These are phyloP conservation scores for Arthrobotrys conoides DNA, from an alignment of 2,329 filamentous ascomycete genomes.

Conservation along the genomic window DNA sequence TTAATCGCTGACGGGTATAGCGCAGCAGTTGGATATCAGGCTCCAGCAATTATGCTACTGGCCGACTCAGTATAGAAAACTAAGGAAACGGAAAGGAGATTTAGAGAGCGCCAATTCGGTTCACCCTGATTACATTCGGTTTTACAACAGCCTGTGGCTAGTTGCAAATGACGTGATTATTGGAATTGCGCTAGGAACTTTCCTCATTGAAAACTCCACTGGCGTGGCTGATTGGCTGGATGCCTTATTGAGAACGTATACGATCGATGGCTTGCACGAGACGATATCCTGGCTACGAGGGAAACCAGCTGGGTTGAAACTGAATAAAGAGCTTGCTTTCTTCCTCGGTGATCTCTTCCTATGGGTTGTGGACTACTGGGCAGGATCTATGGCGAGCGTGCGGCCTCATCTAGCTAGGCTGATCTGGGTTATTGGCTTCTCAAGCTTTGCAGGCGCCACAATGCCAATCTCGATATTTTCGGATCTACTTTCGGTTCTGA, in stretches of 20 bases:
- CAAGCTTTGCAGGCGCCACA: constrained; percentile 93
- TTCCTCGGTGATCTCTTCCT: constrained; percentile 96
- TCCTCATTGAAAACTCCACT: constrained; percentile 93
- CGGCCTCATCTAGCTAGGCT: constrained; percentile 85
- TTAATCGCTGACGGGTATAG: constrained; percentile 66
- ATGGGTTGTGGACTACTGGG: constrained; percentile 99
- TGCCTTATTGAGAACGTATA: constrained; percentile 81
- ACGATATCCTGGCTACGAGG: constrained; percentile 97
- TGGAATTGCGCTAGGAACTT: constrained; percentile 93
- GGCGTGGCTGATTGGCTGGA: constrained; percentile 80
- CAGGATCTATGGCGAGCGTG: constrained; percentile 70
- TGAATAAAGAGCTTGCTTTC: constrained; percentile 92
- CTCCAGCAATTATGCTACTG: constrained; percentile 99
- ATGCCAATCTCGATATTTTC: constrained; percentile 98
- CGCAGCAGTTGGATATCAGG: constrained; percentile 96
- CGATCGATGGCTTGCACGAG: constrained; percentile 85
- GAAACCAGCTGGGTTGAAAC: constrained; percentile 92
- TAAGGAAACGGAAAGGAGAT: constrained; percentile 88
- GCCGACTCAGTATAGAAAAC: constrained; percentile 94
- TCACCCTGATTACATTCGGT: constrained; percentile 97
- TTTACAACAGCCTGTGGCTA: constrained; percentile 98
- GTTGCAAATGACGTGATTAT: constrained; percentile 99
- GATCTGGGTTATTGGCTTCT: constrained; percentile 93
- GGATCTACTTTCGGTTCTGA: constrained; percentile 89
- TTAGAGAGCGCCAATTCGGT: constrained; percentile 97